These are phyloP conservation scores for Zychaea mexicana DNA, from an alignment of 371 early-diverging fungal species.

Conservation along the genomic window DNA sequence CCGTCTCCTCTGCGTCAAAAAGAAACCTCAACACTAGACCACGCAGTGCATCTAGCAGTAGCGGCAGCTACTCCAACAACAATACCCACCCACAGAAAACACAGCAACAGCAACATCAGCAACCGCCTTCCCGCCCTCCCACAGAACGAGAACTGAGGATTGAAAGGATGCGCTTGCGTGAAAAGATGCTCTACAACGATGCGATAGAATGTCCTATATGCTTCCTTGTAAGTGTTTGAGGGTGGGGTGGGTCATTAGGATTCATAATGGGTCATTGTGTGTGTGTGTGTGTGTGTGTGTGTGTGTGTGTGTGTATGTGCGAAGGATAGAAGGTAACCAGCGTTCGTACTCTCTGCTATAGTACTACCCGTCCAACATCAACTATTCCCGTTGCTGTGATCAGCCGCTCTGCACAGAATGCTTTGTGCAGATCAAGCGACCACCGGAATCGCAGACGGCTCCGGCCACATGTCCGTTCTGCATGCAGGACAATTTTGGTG, in stretches of 20 bases:
- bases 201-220: conserved; percentile 93
- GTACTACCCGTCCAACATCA: conserved; percentile 93
- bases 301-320: no score
- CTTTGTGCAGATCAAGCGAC: conserved; percentile 91
- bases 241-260: not conserved
- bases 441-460: conserved; percentile 47
- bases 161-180: conserved; percentile 23
- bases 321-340: no score
- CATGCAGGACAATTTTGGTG: conserved; percentile 83
- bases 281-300: no score
- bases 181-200: conserved; percentile 57
- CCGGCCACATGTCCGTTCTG: conserved; percentile 88
- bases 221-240: conserved; percentile 27
- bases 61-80: conserved; percentile 10
- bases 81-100: not conserved
- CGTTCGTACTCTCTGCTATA: no score
- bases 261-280: no score
- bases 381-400: conserved; percentile 91
- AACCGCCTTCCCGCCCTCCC: not conserved
- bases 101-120: not conserved
- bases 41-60: conserved; percentile 37
- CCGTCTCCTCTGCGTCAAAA: conserved; percentile 2
- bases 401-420: conserved; percentile 96
- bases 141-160: conserved; percentile 4
- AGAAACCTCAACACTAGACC: conserved; percentile 19